These are phyloP conservation scores for Trichophaea hybrida DNA, from an alignment of 2,329 filamentous ascomycete genomes.

Conservation along the genomic window DNA sequence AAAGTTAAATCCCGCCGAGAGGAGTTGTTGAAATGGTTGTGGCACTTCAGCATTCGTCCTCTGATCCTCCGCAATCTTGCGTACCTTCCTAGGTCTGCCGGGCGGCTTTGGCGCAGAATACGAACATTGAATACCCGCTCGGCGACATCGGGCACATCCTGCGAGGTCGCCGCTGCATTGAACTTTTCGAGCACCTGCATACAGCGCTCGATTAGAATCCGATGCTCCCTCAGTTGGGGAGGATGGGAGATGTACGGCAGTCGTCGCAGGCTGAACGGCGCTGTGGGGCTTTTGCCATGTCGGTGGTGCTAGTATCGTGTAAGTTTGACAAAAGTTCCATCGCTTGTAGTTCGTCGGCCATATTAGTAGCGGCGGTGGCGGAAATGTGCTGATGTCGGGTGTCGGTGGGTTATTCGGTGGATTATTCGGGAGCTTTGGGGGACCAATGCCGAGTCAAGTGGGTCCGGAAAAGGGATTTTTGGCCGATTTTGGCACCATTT, in stretches of 20 bases:
- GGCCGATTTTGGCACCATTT: too few species aligned
- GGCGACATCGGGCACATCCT: conserved; percentile 45
- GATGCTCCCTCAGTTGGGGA: conserved; percentile 21
- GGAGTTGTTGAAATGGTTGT: neutral
- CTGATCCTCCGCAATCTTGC: conserved; percentile 13
- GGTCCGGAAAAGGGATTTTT: too few species aligned
- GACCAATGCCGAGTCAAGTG: neutral
- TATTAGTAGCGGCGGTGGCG: neutral
- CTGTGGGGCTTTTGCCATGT: conserved; percentile 13
- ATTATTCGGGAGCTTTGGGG: neutral
- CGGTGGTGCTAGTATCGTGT: neutral
- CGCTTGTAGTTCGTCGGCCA: neutral
- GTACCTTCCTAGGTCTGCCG: conserved; percentile 49
- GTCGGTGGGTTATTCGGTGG: neutral
- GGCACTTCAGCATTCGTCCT: neutral
- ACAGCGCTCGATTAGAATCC: conserved; percentile 3
- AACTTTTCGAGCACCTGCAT: conserved; percentile 46
- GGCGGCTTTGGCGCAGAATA: conserved; percentile 53
- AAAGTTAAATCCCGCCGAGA: neutral
- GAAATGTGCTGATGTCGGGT: neutral
- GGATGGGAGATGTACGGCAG: conserved; percentile 41
- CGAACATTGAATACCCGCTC: conserved; percentile 43
- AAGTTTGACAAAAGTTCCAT: neutral
- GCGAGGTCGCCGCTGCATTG: conserved; percentile 49
- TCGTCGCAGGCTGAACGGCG: conserved; percentile 53